Percentiles rank a stretch among this genome's conserved stretches.
Evolutionary conservation across 2,329 filamentous ascomycete genomes (phyloP).

Genomic region (Pseudocercospora fijiensis): DNA sequence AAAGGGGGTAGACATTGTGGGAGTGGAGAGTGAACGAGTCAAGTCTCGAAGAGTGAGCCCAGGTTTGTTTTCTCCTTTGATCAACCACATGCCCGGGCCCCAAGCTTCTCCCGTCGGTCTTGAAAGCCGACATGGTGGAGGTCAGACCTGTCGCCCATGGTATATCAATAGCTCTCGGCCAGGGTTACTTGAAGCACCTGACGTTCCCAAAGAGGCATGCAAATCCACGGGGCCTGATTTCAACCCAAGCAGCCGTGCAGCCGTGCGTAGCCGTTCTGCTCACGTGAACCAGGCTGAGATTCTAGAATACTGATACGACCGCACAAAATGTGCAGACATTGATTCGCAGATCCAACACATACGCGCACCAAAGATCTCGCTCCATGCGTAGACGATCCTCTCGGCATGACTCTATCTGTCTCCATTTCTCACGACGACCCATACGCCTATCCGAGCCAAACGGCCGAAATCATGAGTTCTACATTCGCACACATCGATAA

Average conservation of each 20-base stretch:
- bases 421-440: neutral
- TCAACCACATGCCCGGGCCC: neutral
- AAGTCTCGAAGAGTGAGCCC: neutral
- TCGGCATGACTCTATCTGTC: neutral
- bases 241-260: neutral
- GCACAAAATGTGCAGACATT: conserved; percentile 17
- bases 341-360: conserved; percentile 18
- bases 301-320: too few species aligned
- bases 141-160: neutral
- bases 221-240: neutral
- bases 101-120: neutral
- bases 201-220: conserved; percentile 1
- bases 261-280: neutral
- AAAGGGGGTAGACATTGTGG: neutral
- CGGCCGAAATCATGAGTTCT: neutral
- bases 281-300: neutral
- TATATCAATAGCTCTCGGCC: conserved; percentile 5
- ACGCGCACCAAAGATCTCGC: conserved; percentile 14
- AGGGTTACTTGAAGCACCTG: conserved; percentile 2
- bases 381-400: conserved; percentile 16
- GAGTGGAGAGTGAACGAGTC: neutral
- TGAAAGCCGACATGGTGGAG: conserved; percentile 1
- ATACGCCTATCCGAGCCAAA: neutral
- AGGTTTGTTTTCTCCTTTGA: neutral
- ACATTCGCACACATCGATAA: neutral